phyloP scores from a whole-genome alignment of 1,284 basidiomycete genomes.

The Ganoderma boninense region DNA sequence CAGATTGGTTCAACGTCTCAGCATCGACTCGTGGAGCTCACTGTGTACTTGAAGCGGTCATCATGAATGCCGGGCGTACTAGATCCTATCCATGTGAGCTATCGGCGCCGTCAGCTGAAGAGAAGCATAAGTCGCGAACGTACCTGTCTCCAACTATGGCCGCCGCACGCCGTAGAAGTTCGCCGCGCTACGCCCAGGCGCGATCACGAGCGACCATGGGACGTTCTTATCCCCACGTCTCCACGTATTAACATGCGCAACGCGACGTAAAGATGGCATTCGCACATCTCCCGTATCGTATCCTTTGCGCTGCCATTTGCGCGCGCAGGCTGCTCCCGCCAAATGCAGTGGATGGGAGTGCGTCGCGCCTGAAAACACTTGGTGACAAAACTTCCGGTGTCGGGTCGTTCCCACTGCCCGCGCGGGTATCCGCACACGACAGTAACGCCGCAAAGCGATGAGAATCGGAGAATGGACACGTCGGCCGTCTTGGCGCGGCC shows the following conservation, averaged over 20 bases:
- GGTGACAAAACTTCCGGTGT: not conserved
- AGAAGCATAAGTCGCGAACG: conserved; percentile 3
- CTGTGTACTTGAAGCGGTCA: not conserved
- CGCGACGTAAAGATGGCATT: not conserved
- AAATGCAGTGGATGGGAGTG: conserved; percentile 1
- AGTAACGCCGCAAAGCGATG: conserved; percentile 16
- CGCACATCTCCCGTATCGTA: conserved; percentile 9
- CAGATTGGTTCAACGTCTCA: not conserved
- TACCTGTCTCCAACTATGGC: not conserved
- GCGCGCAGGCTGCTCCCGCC: conserved; percentile 11
- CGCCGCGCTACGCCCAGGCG: not conserved
- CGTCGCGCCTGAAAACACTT: not conserved
- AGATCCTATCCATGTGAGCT: not conserved
- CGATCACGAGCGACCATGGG: not conserved
- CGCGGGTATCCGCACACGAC: conserved; percentile 9
- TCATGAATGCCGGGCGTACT: not conserved
- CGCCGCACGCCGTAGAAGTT: not conserved
- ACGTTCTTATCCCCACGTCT: not conserved
- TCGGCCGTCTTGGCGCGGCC: conserved; percentile 8
- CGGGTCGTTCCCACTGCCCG: conserved; percentile 3
- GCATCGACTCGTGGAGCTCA: not conserved
- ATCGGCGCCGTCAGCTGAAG: conserved; percentile 7
- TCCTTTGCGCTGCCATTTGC: conserved; percentile 7
- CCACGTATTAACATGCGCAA: not conserved
- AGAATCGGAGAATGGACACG: conserved; percentile 9